Percentiles rank a stretch among this genome's conserved stretches.
phyloP scores from a whole-genome alignment of 352 stramenopile species.

The Globisporangium heterothallicum region DNA sequence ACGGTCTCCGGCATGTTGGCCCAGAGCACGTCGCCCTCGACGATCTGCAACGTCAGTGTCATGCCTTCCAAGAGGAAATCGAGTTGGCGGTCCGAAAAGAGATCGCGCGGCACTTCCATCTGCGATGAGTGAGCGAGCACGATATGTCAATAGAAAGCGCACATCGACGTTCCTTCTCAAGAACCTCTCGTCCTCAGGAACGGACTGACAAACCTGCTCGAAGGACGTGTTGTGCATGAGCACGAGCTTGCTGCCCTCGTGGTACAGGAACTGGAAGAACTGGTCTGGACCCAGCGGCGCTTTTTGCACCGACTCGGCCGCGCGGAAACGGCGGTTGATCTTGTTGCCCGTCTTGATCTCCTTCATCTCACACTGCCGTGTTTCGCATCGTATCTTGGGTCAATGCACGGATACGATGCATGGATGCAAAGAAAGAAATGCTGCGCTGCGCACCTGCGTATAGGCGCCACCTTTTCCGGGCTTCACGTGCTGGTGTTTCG shows the following conservation, averaged over 20 bases:
- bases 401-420: too few species aligned
- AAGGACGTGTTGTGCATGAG: constrained; percentile 81
- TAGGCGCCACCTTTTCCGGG: constrained; percentile 82
- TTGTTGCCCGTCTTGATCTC: constrained; percentile 85
- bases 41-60: constrained; percentile 78
- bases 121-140: constrained; percentile 13
- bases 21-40: constrained; percentile 80
- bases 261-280: constrained; percentile 82
- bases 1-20: constrained; percentile 83
- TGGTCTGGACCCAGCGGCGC: constrained; percentile 66
- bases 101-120: constrained; percentile 64
- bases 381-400: too few species aligned
- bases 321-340: constrained; percentile 78
- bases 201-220: constrained; percentile 49
- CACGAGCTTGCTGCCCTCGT: constrained; percentile 68
- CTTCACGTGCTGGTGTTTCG: constrained; percentile 83
- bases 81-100: constrained; percentile 71
- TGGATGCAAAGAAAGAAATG: neutral
- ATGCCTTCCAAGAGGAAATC: constrained; percentile 77
- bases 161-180: neutral
- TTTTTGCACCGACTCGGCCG: constrained; percentile 76
- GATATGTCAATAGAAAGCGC: neutral
- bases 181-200: neutral
- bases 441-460: constrained; percentile 59
- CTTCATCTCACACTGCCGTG: constrained; percentile 75